Evolutionary conservation across 768 basidiomycete species (phyloP), one percentile per base, ranked within the genome.

Genomic region (Clitopilus passeckerianus): DNA sequence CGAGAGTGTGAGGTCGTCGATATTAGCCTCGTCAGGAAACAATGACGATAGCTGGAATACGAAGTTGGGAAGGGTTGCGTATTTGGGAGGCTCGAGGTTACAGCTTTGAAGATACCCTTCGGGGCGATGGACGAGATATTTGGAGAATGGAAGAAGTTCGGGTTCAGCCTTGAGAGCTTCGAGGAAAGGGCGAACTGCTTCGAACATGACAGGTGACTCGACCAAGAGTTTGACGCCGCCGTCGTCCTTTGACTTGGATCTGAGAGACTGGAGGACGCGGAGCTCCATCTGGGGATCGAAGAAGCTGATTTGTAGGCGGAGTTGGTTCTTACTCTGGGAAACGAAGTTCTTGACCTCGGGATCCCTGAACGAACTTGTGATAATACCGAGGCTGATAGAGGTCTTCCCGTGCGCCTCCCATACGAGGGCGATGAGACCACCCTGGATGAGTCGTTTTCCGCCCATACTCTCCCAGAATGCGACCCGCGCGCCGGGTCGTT

Each of bases 181-280:
- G 14, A 91, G 74, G 72, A 90, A 90, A 0, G 89, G 89, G 6
- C 86, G 75, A 34, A 87, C 80, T 0, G 85, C 75, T 60, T 88
- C 88, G 60, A 80, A 89, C 81, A 90, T 80, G 59, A 90, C 80
- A 0, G 82, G 78, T 0, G 82, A 77, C 60, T 90, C 88, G 14
- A 90, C 71, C 22, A 90, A 71, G 1, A 87, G 56, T 54, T 61
- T 72, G 7, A 60, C 66, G 62, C 74, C 68, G 46, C 54, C 30
- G 34, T 62, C 20, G 7, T 58, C 56, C 15, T 30, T 23, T 22
- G 68, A 56, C 1, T 53, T 60, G 14, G 68, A 65, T 46, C 67
- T 66, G 18, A 74, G 66, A 1, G 60, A 61, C 56, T 66, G 65
- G 54, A 81, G 60, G 46, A 77, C 74, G 12, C 77, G 77, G 7